Base-by-base conservation (phyloP, 495 filamentous ascomycete genomes). In the Hyaloscypha variabilis region DNA sequence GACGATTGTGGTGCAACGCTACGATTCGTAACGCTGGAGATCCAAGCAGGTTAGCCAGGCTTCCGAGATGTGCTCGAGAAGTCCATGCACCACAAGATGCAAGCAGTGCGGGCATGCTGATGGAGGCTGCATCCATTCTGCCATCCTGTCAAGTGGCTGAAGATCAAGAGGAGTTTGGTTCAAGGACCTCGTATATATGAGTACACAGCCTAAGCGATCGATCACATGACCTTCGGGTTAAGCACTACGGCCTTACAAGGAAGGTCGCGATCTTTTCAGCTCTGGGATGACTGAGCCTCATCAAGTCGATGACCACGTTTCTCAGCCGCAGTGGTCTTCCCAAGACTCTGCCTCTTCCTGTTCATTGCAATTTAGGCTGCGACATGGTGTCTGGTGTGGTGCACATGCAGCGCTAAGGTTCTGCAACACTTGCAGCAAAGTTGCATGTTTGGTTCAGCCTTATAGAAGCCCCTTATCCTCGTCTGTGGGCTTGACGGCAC, bases 291-390 rank as follows among this genome's bases (percentile, higher is more conserved):
- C 39, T 46, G 58, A 61, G 42, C 58, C 36, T 50, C 58, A 61
- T 50, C 42, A 51, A 51, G 13, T 61, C 51, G 58, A 50, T 30
- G 58, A 50, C 21, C 49, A 51, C 24, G 14, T 60, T 26, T 61
- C n/a, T 61, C 58, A 61, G 58, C 58, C 58, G 58, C 39, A 61
- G 24, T n/a, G 42, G 39, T 21, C 10, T 0, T 11, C 19, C 13
- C 39, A 46, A 46, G 39, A 46, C 14, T 46, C n/a, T n/a, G n/a
- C n/a, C n/a, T 36, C 13, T 11, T 46, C 39, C 17, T 46, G 14
- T 46, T 10, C 39, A 46, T 17, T 46, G 39, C 10, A 4, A 19
- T 46, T 46, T 46, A 46, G 39, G 39, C 39, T 46, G 13, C 39
- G 39, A 19, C 17, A 46, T 46, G 39, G 39, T 46, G 39, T 34